Conservation (phyloP, 495 filamentous ascomycete species). For the Haplographium delicatum region DNA sequence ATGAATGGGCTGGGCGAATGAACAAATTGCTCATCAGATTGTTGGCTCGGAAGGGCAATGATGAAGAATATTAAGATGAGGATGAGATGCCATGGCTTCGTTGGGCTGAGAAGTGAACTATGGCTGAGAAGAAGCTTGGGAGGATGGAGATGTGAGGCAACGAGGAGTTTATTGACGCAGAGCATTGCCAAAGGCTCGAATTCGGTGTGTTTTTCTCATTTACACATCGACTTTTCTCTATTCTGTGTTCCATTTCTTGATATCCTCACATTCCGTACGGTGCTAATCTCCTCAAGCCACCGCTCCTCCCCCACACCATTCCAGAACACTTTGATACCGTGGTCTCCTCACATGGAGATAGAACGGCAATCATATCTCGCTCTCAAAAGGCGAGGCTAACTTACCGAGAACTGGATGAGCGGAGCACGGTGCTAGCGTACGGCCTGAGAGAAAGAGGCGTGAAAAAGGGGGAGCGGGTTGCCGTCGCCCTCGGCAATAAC, state of each 20-base stretch:
- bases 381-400: conserved; percentile 55
- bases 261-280: no score
- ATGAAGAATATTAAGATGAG: no score
- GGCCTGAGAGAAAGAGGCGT: conserved; percentile 72
- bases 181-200: conserved; percentile 17
- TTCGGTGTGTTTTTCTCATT: neutral
- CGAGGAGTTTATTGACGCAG: conserved; percentile 12
- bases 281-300: conserved; percentile 55
- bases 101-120: no score
- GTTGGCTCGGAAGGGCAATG: no score
- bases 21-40: no score
- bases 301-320: conserved; percentile 68
- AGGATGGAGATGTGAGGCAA: neutral
- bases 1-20: no score
- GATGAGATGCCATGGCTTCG: no score
- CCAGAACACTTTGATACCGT: conserved; percentile 74
- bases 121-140: neutral
- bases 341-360: conserved; percentile 67
- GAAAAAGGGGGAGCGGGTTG: conserved; percentile 78
- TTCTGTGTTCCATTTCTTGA: no score
- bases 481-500: conserved; percentile 79
- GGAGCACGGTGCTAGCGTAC: conserved; percentile 71
- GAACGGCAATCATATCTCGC: conserved; percentile 50
- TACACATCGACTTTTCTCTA: no score
- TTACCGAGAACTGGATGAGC: conserved; percentile 67